phyloP scores from a whole-genome alignment of 169 alveolate species.

The Eimeria praecox region DNA sequence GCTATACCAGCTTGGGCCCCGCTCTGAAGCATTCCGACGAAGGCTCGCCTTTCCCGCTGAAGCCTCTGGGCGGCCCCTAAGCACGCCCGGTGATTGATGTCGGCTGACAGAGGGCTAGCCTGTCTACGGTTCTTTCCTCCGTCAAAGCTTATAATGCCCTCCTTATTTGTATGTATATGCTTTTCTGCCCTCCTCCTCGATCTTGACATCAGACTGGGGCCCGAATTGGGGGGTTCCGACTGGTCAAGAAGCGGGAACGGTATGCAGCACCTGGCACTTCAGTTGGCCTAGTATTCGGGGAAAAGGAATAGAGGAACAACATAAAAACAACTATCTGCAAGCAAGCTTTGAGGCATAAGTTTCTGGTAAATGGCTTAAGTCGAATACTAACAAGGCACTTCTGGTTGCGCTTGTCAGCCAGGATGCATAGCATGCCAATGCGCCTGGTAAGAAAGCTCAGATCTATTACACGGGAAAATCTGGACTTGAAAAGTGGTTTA shows the following conservation, averaged over 20 bases:
- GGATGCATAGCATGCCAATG: background rate
- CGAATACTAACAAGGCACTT: background rate
- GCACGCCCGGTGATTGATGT: background rate
- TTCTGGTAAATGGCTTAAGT: background rate
- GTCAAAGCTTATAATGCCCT: background rate
- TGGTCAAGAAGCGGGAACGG: background rate
- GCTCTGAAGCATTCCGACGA: constrained; percentile 42
- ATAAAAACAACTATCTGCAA: background rate
- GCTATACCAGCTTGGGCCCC: background rate
- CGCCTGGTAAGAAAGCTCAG: background rate
- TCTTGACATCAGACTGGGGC: background rate
- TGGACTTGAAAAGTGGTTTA: background rate
- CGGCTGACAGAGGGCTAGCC: background rate
- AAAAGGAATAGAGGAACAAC: background rate
- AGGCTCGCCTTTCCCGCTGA: constrained; percentile 3
- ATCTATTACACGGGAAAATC: background rate
- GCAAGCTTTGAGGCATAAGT: background rate
- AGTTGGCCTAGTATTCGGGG: background rate
- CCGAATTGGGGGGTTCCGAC: no score
- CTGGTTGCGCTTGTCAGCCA: background rate
- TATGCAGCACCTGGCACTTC: background rate
- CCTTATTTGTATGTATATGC: background rate
- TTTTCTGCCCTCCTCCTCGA: background rate
- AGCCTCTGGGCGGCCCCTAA: background rate
- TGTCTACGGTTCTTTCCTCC: background rate